Base-by-base conservation (phyloP, 768 basidiomycete genomes). In the Mycena galopus region DNA sequence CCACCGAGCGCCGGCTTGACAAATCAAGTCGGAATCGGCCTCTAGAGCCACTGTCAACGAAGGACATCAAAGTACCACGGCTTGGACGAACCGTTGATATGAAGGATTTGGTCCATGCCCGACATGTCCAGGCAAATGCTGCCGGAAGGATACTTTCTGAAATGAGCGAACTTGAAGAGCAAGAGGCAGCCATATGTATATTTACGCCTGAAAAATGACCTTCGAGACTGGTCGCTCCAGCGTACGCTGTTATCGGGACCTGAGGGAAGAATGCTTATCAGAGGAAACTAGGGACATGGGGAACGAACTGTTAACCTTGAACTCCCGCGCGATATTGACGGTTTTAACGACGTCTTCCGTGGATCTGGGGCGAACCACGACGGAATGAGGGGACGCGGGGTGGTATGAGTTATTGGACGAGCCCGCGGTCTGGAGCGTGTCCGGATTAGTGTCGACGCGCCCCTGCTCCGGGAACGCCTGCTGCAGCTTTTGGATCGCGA, bases 151-250 rank as follows among this genome's bases (percentile, higher is more conserved):
- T 77, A 71, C 87, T 88, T 65, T 10, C 67, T 53, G 25, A 56
- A 37, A 44, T 59, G 44, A 35, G 44, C 53, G 60, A n/a, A n/a
- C n/a, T n/a, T n/a, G n/a, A 37, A 3, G 58, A 25, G 64, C 57
- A 27, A 62, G 23, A 47, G 37, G 9, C 19, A 5, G 16, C 9
- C n/a, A 23, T 30, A 16, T 72, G 39, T 86, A 67, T 69, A 81
- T 87, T 67, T 68, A 94, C 94, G 32, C 93, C 93, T 58, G 89
- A 89, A 72, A 92, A 94, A 82, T 97, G 95, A 0, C 95, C 95
- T 79, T 97, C 96, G 16, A 97, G 85, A 77, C 92, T 93, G 0
- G 95, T 97, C 14, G 94, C 96, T 2, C 95, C 96, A 58, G 93
- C 91, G 77, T 92, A 96, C 3, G 95, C 90, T 19, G 90, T 90